A percentile compares a stretch with the other conserved stretches of the same genome.
Conservation (phyloP, 768 basidiomycete species). For the Postia placenta region DNA sequence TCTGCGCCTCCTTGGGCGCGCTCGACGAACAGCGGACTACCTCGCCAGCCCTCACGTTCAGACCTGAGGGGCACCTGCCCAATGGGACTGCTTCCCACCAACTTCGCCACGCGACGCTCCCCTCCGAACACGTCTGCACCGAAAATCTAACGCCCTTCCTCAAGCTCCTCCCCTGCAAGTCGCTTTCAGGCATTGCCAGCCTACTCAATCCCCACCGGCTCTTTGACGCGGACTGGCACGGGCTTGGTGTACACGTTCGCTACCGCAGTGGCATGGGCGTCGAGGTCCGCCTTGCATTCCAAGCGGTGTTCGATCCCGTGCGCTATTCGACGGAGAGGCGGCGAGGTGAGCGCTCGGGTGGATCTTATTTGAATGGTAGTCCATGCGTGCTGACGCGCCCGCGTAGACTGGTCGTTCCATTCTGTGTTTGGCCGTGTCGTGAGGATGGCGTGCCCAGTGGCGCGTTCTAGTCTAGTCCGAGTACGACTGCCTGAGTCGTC, state of each 20-base stretch:
- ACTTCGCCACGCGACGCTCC: constrained; percentile 70
- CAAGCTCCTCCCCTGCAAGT: constrained; percentile 91
- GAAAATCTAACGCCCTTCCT: constrained; percentile 96
- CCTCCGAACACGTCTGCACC: constrained; percentile 90
- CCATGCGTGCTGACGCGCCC: neutral
- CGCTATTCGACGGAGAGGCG: constrained; percentile 42
- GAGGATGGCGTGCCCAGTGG: constrained; percentile 63
- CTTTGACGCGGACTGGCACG: constrained; percentile 92
- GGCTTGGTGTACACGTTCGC: constrained; percentile 72
- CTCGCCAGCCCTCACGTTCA: constrained; percentile 53
- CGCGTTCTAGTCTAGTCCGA: constrained; percentile 47
- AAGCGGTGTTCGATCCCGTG: constrained; percentile 76
- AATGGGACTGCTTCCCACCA: constrained; percentile 41
- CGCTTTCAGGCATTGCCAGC: constrained; percentile 74
- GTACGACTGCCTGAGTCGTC: constrained; percentile 35
- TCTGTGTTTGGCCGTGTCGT: constrained; percentile 65
- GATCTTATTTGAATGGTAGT: neutral
- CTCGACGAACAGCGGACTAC: constrained; percentile 74
- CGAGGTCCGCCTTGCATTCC: constrained; percentile 62
- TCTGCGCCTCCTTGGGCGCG: constrained; percentile 87
- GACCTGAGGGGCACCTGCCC: constrained; percentile 53
- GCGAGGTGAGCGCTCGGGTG: constrained; percentile 40
- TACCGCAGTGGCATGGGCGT: constrained; percentile 48
- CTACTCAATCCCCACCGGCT: constrained; percentile 81
- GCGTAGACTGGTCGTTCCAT: constrained; percentile 67